A percentile compares a stretch with the other conserved stretches of the same genome.
These are phyloP conservation scores for Pseudoscleropodium purum DNA, from an alignment of 225 moss, liverwort and hornwort genomes.

Conservation along the genomic window DNA sequence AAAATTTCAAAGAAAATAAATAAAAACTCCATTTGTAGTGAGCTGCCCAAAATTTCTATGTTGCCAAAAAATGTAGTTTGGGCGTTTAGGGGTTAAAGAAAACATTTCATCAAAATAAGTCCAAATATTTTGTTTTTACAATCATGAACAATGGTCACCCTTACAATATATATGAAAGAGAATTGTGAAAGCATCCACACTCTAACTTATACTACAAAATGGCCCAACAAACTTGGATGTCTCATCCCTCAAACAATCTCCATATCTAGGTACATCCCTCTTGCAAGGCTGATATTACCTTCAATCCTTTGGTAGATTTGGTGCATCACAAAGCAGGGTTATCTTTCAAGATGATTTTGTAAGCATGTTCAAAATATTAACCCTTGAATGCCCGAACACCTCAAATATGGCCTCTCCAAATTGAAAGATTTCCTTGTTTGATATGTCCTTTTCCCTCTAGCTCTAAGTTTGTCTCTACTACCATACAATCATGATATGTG, in stretches of 20 bases:
- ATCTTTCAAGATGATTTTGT: background rate
- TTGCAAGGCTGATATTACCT: background rate
- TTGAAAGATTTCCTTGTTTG: too few relatives aligned
- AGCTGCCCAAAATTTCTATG: too few relatives aligned
- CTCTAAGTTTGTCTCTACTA: too few relatives aligned
- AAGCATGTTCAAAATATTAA: background rate
- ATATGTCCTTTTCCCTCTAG: too few relatives aligned
- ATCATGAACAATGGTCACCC: background rate
- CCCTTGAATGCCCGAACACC: too few relatives aligned
- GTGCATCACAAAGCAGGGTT: background rate
- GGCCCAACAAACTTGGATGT: fast-evolving
- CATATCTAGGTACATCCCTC: fast-evolving
- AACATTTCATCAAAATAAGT: background rate
- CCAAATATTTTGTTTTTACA: background rate
- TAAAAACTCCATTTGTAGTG: too few relatives aligned
- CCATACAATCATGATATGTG: too few relatives aligned
- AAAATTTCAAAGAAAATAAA: too few relatives aligned
- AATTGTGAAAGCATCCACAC: background rate
- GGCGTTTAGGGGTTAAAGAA: too few relatives aligned
- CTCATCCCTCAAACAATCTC: background rate
- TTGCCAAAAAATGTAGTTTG: too few relatives aligned
- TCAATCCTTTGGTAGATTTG: background rate
- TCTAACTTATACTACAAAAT: background rate
- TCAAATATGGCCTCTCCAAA: too few relatives aligned
- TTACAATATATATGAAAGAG: background rate